A percentile compares a stretch with the other conserved stretches of the same genome.
These are phyloP conservation scores for Xylaria intraflava DNA, from an alignment of 495 filamentous ascomycete species.

Conservation along the genomic window DNA sequence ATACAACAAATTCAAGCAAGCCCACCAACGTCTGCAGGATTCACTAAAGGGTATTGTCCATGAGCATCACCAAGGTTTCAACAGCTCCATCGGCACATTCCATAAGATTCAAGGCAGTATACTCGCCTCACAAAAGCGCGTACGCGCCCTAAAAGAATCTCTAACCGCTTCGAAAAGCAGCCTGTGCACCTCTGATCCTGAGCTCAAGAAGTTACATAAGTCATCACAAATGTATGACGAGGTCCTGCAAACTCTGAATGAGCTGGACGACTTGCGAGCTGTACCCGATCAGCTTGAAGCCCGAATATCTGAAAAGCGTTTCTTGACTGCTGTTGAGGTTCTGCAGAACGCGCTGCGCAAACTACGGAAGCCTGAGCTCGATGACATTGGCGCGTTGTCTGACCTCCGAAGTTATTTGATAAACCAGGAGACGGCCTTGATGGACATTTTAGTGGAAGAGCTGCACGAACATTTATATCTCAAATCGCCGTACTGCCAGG, in stretches of 20 bases:
- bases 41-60: constrained; percentile 95
- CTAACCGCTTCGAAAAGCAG: constrained; percentile 75
- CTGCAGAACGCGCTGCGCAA: constrained; percentile 78
- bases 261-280: constrained; percentile 83
- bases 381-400: constrained; percentile 80
- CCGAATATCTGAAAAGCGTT: constrained; percentile 90
- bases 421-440: constrained; percentile 85
- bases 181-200: constrained; percentile 80
- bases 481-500: constrained; percentile 92
- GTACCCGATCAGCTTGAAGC: constrained; percentile 91
- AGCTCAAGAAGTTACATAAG: constrained; percentile 78
- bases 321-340: constrained; percentile 85
- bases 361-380: constrained; percentile 79
- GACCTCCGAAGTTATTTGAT: constrained; percentile 82
- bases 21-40: constrained; percentile 77
- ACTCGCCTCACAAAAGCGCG: constrained; percentile 75
- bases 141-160: constrained; percentile 74
- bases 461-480: constrained; percentile 95
- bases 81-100: constrained; percentile 96
- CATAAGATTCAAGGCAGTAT: constrained; percentile 97
- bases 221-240: constrained; percentile 88
- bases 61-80: constrained; percentile 98
- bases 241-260: constrained; percentile 74
- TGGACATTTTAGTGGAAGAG: constrained; percentile 93
- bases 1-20: constrained; percentile 72